phyloP scores from a whole-genome alignment of 352 stramenopile genomes.

The Phytophthora meadii region DNA sequence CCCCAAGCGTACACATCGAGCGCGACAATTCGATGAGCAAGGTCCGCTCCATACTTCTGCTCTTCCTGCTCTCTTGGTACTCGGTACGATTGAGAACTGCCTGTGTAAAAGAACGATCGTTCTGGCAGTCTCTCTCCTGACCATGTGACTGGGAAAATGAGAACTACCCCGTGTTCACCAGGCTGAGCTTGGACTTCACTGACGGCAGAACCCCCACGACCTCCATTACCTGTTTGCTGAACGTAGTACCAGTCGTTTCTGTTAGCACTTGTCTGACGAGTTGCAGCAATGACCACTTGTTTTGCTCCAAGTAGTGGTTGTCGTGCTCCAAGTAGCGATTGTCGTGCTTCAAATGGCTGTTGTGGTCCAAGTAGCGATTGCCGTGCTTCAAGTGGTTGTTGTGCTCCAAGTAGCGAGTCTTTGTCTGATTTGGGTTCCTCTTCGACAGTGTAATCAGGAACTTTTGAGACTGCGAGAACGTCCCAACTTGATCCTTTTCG shows the following conservation, averaged over 20 bases:
- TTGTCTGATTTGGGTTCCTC: not conserved
- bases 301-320: conserved; percentile 1
- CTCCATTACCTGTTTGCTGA: conserved; percentile 58
- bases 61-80: conserved; percentile 33
- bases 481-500: conserved; percentile 25
- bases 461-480: conserved; percentile 28
- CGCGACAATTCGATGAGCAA: conserved; percentile 52
- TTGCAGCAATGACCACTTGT: conserved; percentile 37
- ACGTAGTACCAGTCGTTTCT: conserved; percentile 67
- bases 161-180: conserved; percentile 57
- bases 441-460: conserved; percentile 44
- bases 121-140: conserved; percentile 49
- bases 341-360: no score
- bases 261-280: conserved; percentile 48
- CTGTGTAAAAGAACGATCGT: conserved; percentile 55
- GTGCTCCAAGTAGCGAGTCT: not conserved
- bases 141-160: conserved; percentile 69
- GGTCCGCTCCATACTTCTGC: conserved; percentile 5
- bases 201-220: conserved; percentile 27
- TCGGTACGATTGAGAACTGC: conserved; percentile 31
- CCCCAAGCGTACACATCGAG: conserved; percentile 82
- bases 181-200: conserved; percentile 23
- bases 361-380: no score
- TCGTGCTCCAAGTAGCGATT: no score
- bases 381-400: no score